phyloP scores from a whole-genome alignment of 208 protist genomes.

The Leishmania tarentolae region DNA sequence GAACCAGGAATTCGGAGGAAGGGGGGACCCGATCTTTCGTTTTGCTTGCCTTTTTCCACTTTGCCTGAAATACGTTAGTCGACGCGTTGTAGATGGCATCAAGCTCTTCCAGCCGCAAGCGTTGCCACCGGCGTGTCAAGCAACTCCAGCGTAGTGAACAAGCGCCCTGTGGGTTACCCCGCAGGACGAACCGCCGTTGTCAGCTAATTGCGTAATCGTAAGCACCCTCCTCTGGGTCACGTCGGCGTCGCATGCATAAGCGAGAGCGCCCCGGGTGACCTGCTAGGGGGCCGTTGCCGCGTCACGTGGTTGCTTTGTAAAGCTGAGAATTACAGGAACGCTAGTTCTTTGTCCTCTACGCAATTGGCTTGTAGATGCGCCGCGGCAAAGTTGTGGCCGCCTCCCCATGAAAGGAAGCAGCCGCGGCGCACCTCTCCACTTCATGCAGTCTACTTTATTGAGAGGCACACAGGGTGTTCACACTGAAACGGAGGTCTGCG shows the following conservation, averaged over 20 bases:
- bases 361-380: constrained; percentile 23
- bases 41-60: constrained; percentile 16
- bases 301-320: constrained; percentile 14
- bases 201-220: constrained; percentile 12
- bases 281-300: constrained; percentile 7
- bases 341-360: not conserved
- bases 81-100: constrained; percentile 15
- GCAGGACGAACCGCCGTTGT: not conserved
- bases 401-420: constrained; percentile 15
- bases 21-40: not conserved
- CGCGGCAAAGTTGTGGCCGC: constrained; percentile 7
- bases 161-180: constrained; percentile 24
- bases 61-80: not conserved
- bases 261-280: constrained; percentile 27
- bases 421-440: not conserved
- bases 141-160: constrained; percentile 23
- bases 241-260: constrained; percentile 12
- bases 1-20: not conserved
- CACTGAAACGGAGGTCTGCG: constrained; percentile 44
- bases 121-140: constrained; percentile 19
- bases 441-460: not conserved
- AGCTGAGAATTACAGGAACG: constrained; percentile 18
- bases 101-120: constrained; percentile 24
- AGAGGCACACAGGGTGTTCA: constrained; percentile 17
- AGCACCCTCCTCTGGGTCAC: constrained; percentile 5